Conservation (phyloP, 176 grass and related monocot species). For the Carex cristatella region DNA sequence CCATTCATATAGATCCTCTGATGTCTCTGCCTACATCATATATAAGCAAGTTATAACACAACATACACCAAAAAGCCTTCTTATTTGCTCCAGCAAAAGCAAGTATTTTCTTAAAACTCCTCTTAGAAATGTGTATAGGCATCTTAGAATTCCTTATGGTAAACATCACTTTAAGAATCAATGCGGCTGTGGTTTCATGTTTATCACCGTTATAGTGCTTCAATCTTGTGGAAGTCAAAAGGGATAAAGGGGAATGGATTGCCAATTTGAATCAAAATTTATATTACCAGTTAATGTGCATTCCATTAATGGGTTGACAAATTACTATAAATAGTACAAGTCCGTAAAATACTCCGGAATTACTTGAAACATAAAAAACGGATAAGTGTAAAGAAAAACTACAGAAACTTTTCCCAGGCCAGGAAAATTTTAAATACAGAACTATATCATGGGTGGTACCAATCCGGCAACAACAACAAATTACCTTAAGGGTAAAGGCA, state of each 20-base stretch:
- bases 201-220: neutral
- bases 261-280: neutral
- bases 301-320: neutral
- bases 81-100: neutral
- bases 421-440: neutral
- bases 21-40: conserved; percentile 69
- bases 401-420: neutral
- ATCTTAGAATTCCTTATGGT: neutral
- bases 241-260: neutral
- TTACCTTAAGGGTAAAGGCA: conserved; percentile 98
- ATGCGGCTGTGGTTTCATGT: neutral
- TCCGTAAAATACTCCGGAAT: neutral
- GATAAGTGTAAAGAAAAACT: neutral
- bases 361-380: neutral
- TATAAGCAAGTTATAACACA: conserved; percentile 27
- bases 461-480: neutral
- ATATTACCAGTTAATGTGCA: neutral
- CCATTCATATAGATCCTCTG: conserved; percentile 96
- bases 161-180: neutral
- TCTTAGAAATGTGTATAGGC: neutral
- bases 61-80: conserved; percentile 18
- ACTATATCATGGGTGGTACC: neutral
- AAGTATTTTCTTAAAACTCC: conserved; percentile 5
- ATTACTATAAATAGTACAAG: neutral
- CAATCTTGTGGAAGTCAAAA: neutral